phyloP scores from a whole-genome alignment of 371 early-diverging fungal species.

The Syncephalastrum monosporum region DNA sequence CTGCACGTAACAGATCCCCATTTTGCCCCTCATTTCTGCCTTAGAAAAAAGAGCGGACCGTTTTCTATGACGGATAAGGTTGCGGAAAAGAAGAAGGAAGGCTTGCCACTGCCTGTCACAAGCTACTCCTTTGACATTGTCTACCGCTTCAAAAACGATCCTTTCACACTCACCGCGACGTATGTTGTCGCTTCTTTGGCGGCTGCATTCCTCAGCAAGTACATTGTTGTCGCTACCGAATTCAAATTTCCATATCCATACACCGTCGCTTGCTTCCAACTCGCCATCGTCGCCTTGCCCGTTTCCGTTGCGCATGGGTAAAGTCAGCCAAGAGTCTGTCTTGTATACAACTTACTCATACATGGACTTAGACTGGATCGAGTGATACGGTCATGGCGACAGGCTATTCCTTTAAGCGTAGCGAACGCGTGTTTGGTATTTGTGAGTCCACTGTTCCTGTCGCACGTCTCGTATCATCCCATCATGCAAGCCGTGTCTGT shows the following conservation, averaged over 20 bases:
- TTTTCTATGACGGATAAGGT: neutral
- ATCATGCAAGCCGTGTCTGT: conserved; percentile 1
- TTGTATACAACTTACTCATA: no score
- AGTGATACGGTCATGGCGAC: neutral
- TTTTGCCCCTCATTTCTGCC: neutral
- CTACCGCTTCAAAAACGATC: neutral
- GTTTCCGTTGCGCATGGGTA: no score
- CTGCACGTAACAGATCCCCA: neutral
- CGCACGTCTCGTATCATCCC: conserved; percentile 9
- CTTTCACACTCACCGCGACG: neutral
- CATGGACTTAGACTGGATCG: neutral
- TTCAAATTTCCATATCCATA: conserved; percentile 15
- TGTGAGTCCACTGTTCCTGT: conserved; percentile 12
- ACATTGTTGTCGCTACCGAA: conserved; percentile 7
- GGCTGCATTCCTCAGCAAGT: conserved; percentile 1
- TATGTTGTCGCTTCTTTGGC: conserved; percentile 10
- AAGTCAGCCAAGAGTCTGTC: no score
- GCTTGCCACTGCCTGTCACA: conserved; percentile 1
- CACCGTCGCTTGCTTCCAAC: conserved; percentile 9
- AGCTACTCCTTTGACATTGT: neutral
- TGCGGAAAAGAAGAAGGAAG: conserved; percentile 2
- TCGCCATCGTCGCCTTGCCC: conserved; percentile 5
- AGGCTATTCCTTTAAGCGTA: neutral
- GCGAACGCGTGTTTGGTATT: conserved; percentile 2
- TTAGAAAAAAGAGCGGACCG: neutral